Percentiles rank a stretch among this genome's conserved stretches.
phyloP scores from a whole-genome alignment of 2,329 filamentous ascomycete species.

The Sclerotinia spermophila region DNA sequence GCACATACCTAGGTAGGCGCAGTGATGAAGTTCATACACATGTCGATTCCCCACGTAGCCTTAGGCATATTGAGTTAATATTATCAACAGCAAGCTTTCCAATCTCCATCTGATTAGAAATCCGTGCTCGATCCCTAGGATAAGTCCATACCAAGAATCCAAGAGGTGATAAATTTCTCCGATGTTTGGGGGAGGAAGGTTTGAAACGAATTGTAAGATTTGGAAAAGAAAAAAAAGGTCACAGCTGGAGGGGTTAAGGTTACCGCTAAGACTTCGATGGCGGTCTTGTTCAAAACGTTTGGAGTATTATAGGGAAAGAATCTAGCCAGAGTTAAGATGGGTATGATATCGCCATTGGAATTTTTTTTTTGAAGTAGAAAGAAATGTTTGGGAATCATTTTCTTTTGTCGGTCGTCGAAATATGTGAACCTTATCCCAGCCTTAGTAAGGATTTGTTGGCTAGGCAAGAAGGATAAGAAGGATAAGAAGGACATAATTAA shows the following conservation, averaged over 20 bases:
- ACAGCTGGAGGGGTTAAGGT: neutral
- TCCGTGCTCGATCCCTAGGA: neutral
- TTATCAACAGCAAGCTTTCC: neutral
- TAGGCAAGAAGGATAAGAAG: neutral
- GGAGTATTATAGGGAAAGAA: neutral
- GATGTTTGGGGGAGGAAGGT: neutral
- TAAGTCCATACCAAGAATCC: neutral
- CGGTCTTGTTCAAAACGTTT: neutral
- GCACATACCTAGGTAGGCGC: neutral
- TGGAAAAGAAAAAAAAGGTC: neutral
- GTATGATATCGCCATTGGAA: neutral
- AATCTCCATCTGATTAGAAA: neutral
- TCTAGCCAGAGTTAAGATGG: neutral
- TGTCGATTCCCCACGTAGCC: neutral
- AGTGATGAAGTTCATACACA: neutral
- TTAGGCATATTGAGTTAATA: neutral
- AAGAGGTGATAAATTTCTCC: neutral
- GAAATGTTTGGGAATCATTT: neutral
- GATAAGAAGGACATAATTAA: no score
- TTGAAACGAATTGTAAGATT: neutral
- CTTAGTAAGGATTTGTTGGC: neutral
- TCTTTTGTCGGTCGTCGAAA: neutral
- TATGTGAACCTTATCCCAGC: no score
- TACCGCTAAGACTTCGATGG: neutral
- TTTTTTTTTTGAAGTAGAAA: neutral